Evolutionary conservation across 164 flowering plant genomes (phyloP).

Genomic region (Cinnamomum micranthum): DNA sequence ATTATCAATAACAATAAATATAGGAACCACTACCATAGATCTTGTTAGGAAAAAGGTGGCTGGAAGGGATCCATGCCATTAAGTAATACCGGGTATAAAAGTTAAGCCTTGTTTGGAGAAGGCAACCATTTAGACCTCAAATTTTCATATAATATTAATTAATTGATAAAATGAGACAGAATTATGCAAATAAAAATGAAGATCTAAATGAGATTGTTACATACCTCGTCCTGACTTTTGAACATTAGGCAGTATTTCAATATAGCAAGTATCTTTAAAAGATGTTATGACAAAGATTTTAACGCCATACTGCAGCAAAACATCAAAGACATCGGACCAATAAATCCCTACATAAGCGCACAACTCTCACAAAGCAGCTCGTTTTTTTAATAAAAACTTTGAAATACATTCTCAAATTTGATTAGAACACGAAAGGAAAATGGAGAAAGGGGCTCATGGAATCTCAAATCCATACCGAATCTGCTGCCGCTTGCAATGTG

Average conservation of each 20-base stretch:
- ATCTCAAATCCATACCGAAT: constrained; percentile 48
- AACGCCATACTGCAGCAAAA: constrained; percentile 48
- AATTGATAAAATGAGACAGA: no score
- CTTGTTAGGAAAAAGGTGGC: no score
- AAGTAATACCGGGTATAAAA: no score
- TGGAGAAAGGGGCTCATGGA: not conserved
- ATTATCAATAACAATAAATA: no score
- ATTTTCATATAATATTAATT: no score
- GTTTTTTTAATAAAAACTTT: no score
- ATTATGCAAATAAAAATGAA: no score
- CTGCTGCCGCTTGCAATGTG: constrained; percentile 90
- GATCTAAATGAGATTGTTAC: not conserved
- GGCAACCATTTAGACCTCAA: no score
- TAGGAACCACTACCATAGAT: no score
- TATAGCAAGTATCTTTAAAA: constrained; percentile 60
- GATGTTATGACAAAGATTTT: constrained; percentile 56
- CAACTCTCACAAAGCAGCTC: not conserved
- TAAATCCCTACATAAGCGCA: no score
- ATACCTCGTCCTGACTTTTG: constrained; percentile 50
- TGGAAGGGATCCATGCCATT: no score
- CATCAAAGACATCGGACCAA: not conserved
- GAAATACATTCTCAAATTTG: not conserved
- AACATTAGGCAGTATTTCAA: constrained; percentile 51
- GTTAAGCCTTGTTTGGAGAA: no score
- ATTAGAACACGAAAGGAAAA: not conserved